These are phyloP conservation scores for Novymonas esmeraldas DNA, from an alignment of 208 protist genomes.

Conservation along the genomic window DNA sequence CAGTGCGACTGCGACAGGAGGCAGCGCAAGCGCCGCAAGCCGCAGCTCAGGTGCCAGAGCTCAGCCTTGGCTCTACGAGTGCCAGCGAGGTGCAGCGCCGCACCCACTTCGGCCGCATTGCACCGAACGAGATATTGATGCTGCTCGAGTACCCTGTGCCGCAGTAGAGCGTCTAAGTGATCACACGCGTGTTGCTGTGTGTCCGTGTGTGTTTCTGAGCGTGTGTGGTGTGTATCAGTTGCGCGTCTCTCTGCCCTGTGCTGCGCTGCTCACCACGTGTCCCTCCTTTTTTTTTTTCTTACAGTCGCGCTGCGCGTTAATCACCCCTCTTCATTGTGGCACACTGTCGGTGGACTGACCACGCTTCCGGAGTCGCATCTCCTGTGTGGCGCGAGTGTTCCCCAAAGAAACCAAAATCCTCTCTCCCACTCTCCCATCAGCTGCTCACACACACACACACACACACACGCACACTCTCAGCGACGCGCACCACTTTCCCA, in stretches of 20 bases:
- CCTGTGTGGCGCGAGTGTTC: too few relatives aligned
- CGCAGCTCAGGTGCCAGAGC: not conserved
- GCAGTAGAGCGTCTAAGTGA: not conserved
- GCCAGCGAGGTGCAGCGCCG: slow-evolving; percentile 2
- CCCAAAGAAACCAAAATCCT: too few relatives aligned
- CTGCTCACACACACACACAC: too few relatives aligned
- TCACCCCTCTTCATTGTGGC: too few relatives aligned
- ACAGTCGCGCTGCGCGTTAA: not conserved
- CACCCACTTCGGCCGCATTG: slow-evolving; percentile 29
- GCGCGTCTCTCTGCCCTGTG: not conserved
- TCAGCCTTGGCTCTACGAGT: not conserved
- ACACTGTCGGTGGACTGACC: too few relatives aligned
- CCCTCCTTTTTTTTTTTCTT: not conserved
- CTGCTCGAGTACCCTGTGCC: slow-evolving; percentile 34
- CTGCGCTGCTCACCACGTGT: not conserved
- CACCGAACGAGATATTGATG: slow-evolving; percentile 21
- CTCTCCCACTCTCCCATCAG: too few relatives aligned
- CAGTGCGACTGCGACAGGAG: slow-evolving; percentile 23
- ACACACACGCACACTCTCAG: too few relatives aligned
- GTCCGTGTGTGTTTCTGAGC: not conserved
- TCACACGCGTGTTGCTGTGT: not conserved
- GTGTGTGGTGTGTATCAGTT: not conserved
- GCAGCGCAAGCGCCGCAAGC: slow-evolving; percentile 3
- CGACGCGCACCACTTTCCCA: too few relatives aligned
- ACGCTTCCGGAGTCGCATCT: too few relatives aligned